Percentiles rank a stretch among this genome's conserved stretches.
These are phyloP conservation scores for Plasmodium adleri DNA, from an alignment of 169 alveolate genomes.

Conservation along the genomic window DNA sequence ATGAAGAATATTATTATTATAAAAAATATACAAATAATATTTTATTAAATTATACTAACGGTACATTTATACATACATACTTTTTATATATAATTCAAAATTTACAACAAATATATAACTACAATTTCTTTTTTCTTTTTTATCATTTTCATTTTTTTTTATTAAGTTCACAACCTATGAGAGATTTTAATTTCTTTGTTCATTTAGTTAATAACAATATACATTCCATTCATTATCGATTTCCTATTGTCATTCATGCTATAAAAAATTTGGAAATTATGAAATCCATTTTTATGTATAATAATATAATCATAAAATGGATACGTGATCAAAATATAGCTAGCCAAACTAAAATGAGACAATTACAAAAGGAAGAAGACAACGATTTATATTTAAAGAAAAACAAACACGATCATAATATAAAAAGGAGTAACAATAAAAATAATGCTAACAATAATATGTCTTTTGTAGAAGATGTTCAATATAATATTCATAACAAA, in stretches of 20 bases:
- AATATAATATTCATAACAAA: no score
- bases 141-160: constrained; percentile 31
- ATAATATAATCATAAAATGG: background rate
- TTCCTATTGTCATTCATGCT: constrained; percentile 31
- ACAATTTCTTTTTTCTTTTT: constrained; percentile 43
- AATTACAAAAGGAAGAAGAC: no score
- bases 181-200: constrained; percentile 41
- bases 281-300: constrained; percentile 35
- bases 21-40: constrained; percentile 11
- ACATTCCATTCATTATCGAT: background rate
- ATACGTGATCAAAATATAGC: background rate
- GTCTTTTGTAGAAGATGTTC: background rate
- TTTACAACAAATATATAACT: constrained; percentile 10
- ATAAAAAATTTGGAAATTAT: constrained; percentile 53
- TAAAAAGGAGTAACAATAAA: no score
- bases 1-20: constrained; percentile 50
- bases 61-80: constrained; percentile 24
- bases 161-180: constrained; percentile 26
- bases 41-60: constrained; percentile 12
- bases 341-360: no score
- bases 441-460: no score
- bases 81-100: constrained; percentile 6
- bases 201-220: constrained; percentile 14
- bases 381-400: no score
- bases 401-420: no score